A percentile compares a stretch with the other conserved stretches of the same genome.
Conservation (phyloP, 345 rosid genomes). For the Kernera saxatilis region DNA sequence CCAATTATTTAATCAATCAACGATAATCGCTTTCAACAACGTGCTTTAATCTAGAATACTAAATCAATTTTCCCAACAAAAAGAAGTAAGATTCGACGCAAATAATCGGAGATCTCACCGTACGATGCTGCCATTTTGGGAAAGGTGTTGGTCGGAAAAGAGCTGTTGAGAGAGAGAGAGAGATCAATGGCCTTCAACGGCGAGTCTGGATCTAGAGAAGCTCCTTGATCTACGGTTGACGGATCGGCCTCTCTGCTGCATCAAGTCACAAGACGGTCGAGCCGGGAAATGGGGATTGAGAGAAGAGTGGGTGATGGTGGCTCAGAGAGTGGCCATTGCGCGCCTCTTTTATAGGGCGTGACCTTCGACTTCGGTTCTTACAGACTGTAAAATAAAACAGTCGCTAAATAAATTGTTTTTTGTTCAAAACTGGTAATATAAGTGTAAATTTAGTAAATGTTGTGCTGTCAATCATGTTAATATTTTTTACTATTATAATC, state of each 20-base stretch:
- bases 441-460: background rate
- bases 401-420: background rate
- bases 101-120: constrained; percentile 17
- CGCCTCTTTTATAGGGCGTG: constrained; percentile 12
- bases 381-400: background rate
- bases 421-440: background rate
- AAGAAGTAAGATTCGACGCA: background rate
- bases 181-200: constrained; percentile 59
- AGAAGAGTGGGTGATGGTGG: background rate
- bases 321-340: background rate
- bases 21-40: background rate
- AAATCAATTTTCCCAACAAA: background rate
- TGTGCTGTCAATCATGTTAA: background rate
- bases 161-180: background rate
- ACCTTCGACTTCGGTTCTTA: background rate
- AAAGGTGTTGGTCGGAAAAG: background rate
- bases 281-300: background rate
- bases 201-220: constrained; percentile 76
- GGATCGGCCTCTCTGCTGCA: constrained; percentile 71
- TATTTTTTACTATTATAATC: background rate
- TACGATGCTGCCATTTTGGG: constrained; percentile 43
- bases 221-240: constrained; percentile 72
- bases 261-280: constrained; percentile 23
- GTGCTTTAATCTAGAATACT: background rate
- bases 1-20: background rate